Conservation (phyloP, 2,329 filamentous ascomycete genomes). For the Emmonsia crescens region DNA sequence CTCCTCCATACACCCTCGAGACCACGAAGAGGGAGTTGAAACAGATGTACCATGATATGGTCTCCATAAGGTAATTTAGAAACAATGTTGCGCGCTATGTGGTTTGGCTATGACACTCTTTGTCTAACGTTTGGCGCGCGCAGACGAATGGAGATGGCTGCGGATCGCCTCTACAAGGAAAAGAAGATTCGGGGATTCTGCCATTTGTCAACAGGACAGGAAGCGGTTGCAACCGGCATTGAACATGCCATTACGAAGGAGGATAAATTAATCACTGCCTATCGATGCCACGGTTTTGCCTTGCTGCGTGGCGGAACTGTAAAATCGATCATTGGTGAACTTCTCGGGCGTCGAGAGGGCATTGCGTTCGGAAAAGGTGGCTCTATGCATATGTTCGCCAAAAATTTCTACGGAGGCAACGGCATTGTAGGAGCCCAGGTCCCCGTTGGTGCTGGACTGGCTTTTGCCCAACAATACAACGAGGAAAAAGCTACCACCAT, state of each 20-base stretch:
- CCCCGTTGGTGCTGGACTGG: slow-evolving; percentile 89
- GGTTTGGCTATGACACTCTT: neutral
- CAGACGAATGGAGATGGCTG: slow-evolving; percentile 99
- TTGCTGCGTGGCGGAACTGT: slow-evolving; percentile 89
- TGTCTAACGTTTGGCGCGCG: slow-evolving; percentile 1
- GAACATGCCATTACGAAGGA: slow-evolving; percentile 86
- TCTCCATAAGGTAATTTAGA: slow-evolving; percentile 65
- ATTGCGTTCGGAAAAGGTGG: slow-evolving; percentile 98
- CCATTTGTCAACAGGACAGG: slow-evolving; percentile 94
- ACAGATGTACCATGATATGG: slow-evolving; percentile 99
- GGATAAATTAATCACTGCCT: slow-evolving; percentile 94
- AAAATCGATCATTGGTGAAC: slow-evolving; percentile 88
- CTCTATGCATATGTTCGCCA: slow-evolving; percentile 99
- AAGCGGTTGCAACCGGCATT: slow-evolving; percentile 93
- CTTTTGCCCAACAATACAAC: slow-evolving; percentile 93
- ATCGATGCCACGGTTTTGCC: slow-evolving; percentile 97
- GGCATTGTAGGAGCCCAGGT: slow-evolving; percentile 99
- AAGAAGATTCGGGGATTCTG: slow-evolving; percentile 99
- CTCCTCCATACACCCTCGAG: slow-evolving; percentile 81
- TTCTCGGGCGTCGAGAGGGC: slow-evolving; percentile 87
- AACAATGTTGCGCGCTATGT: neutral
- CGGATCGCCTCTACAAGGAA: slow-evolving; percentile 98
- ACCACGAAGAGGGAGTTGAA: slow-evolving; percentile 97
- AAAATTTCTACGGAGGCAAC: slow-evolving; percentile 96
- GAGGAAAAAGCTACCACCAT: slow-evolving; percentile 76